Percentiles rank a stretch among this genome's conserved stretches.
Conservation (phyloP, 768 basidiomycete species). For the Trametes cingulata region DNA sequence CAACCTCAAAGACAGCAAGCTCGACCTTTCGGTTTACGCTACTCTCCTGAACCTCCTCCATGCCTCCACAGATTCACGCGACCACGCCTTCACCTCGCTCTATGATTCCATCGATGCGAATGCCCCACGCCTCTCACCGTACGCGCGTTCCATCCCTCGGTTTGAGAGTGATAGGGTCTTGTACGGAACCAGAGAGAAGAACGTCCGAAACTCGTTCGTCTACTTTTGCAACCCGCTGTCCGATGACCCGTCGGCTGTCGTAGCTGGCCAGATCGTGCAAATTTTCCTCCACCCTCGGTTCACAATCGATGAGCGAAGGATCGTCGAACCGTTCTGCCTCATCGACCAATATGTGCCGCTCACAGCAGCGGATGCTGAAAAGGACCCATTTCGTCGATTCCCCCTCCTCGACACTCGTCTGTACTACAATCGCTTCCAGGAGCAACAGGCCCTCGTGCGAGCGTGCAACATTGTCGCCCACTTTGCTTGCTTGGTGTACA, state of each 20-base stretch:
- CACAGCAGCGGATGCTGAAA: background rate
- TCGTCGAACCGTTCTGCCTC: background rate
- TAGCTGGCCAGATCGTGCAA: background rate
- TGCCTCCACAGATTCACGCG: background rate
- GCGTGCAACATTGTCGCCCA: background rate
- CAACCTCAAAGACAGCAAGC: background rate
- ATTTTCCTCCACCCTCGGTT: background rate
- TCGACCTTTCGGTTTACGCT: background rate
- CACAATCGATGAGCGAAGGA: too few species aligned
- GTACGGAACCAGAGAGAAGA: background rate
- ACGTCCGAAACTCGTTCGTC: slow-evolving; percentile 4
- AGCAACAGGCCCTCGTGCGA: too few species aligned
- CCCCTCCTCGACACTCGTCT: background rate
- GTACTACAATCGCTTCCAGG: background rate
- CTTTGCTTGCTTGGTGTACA: background rate
- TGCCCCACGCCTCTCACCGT: background rate
- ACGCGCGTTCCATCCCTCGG: background rate
- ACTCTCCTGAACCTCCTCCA: background rate
- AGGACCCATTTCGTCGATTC: background rate
- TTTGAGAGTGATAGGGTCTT: background rate
- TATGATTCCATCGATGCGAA: background rate
- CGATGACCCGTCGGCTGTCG: background rate
- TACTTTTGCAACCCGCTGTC: background rate
- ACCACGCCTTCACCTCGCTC: background rate
- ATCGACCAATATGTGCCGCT: background rate